Base-by-base conservation (phyloP, 129 eudicot species). In the Smallanthus sonchifolius region DNA sequence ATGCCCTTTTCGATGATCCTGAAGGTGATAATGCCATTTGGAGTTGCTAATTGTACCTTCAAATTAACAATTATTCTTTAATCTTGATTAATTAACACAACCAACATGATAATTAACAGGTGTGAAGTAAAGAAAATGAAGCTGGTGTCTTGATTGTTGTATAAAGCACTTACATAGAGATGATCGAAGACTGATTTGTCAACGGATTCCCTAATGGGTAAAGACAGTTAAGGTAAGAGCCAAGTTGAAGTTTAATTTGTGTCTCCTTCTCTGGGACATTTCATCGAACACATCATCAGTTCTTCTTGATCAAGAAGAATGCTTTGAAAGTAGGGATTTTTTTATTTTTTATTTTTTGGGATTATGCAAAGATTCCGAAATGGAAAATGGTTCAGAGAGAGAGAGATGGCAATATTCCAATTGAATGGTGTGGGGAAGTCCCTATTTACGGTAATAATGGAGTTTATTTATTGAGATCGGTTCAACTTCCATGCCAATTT, bases 1-100 rank as follows among this genome's bases (percentile, higher is more conserved):
- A 1, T 79, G 73, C 84, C 78, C 84, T 80, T 74, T 82, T 82
- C 7, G 81, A 60, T 10, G 88, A 75, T 13, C 83, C 85, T 6
- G 83, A 60, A 40, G 83, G 55, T 6, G 81, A 73, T 11, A 60
- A 30, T 13, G 63, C 70, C 80, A 70, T 82, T 6, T 52, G 59
- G 13, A 55, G 35, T 55, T 55, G 62, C 62, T 20, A 2, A 55
- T 55, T 55, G 15, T 56, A 19, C 13, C 63, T 56, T 24, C 3
- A 24, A 20, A 55, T 14, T 55, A 55, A 20, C 62, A 8, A 24
- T 55, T 52, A 52, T 56, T 52, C 60, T 52, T 6, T 52, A 7
- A 52, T 6, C 63, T 24, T 2, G 20, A 20, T 8, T 10, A 56
- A 20, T 8, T 10, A 56, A 10, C 20, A 56, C 35, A 56, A 20